These are phyloP conservation scores for Eremothecium gossypii DNA, from an alignment of 1,139 yeast genomes.

Conservation along the genomic window DNA sequence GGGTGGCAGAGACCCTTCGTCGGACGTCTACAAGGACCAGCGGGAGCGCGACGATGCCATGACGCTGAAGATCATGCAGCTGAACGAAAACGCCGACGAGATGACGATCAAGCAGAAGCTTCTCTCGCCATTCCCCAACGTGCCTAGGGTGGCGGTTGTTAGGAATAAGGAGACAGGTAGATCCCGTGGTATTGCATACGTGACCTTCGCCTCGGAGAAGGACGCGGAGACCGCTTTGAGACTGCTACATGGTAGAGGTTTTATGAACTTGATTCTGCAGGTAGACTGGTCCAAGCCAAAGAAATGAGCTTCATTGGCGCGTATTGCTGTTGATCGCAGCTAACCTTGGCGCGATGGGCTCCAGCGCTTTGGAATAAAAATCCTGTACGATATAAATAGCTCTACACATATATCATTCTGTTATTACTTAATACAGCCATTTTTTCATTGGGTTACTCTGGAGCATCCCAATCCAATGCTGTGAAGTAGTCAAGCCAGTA, in stretches of 20 bases:
- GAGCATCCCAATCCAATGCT: too few relatives aligned
- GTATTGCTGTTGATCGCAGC: too few relatives aligned
- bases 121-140: slow-evolving; percentile 64
- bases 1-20: slow-evolving; percentile 41
- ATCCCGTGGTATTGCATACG: slow-evolving; percentile 96
- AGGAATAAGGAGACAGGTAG: slow-evolving; percentile 91
- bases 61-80: slow-evolving; percentile 85
- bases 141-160: slow-evolving; percentile 75
- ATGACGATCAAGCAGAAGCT: slow-evolving; percentile 67
- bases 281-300: slow-evolving; percentile 52
- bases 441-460: too few relatives aligned
- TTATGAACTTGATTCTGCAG: slow-evolving; percentile 80
- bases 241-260: slow-evolving; percentile 80
- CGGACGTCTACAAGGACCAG: slow-evolving; percentile 38
- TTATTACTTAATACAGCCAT: too few relatives aligned
- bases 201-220: slow-evolving; percentile 61
- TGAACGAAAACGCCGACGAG: slow-evolving; percentile 80
- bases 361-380: too few relatives aligned
- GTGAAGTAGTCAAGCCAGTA: too few relatives aligned
- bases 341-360: too few relatives aligned
- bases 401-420: too few relatives aligned
- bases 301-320: background rate
- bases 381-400: background rate
- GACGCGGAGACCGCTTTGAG: slow-evolving; percentile 75
- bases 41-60: slow-evolving; percentile 73